A percentile compares a stretch with the other conserved stretches of the same genome.
Conservation (phyloP, 768 basidiomycete species). For the Lactarius deliciosus region DNA sequence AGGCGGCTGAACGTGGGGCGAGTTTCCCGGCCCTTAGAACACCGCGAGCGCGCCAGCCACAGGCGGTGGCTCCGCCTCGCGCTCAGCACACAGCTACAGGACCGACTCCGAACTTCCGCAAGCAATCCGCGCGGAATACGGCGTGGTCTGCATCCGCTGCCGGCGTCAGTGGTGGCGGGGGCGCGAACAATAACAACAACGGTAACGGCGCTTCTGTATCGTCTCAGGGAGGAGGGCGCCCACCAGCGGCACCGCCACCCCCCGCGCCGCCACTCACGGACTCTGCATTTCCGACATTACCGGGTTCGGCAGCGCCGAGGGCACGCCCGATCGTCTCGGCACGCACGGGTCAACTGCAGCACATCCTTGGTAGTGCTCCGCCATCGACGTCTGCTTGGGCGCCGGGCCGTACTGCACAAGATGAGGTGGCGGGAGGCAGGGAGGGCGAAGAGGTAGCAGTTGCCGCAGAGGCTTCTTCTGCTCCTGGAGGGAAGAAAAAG, state of each 20-base stretch:
- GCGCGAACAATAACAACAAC: slow-evolving; percentile 20
- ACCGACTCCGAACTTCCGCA: slow-evolving; percentile 40
- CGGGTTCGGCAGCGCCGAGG: slow-evolving; percentile 43
- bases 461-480: slow-evolving; percentile 14
- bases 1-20: slow-evolving; percentile 59
- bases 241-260: slow-evolving; percentile 32
- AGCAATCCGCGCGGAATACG: slow-evolving; percentile 27
- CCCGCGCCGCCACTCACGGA: slow-evolving; percentile 49
- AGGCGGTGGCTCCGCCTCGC: slow-evolving; percentile 36
- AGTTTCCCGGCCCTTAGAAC: slow-evolving; percentile 32
- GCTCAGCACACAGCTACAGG: slow-evolving; percentile 30
- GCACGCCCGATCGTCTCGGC: slow-evolving; percentile 47
- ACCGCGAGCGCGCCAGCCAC: slow-evolving; percentile 17
- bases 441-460: slow-evolving; percentile 10
- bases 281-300: slow-evolving; percentile 70
- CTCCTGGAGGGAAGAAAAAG: slow-evolving; percentile 58
- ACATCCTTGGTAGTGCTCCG: slow-evolving; percentile 57
- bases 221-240: slow-evolving; percentile 16
- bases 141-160: slow-evolving; percentile 33
- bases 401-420: slow-evolving; percentile 21
- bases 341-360: slow-evolving; percentile 65
- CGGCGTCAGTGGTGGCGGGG: slow-evolving; percentile 15
- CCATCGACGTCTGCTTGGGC: slow-evolving; percentile 39
- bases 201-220: slow-evolving; percentile 4
- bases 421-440: slow-evolving; percentile 20